Evolutionary conservation across 2,329 filamentous ascomycete genomes (phyloP).

Genomic region (Scedosporium apiospermum): DNA sequence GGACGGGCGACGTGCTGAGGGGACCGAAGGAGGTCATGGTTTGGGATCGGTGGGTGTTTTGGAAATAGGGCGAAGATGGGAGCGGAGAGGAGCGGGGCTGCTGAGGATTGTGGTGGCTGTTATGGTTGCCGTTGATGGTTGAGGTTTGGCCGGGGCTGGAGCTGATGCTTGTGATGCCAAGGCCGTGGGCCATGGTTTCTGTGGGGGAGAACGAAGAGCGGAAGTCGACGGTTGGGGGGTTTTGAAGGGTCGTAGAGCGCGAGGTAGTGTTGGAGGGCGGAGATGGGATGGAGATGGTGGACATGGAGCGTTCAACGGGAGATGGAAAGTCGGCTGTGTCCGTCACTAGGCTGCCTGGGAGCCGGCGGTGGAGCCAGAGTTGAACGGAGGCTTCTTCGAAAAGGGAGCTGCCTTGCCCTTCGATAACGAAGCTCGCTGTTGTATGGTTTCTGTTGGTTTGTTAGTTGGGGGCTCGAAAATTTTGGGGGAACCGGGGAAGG

Average conservation of each 20-base stretch:
- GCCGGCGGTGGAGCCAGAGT: conserved; percentile 21
- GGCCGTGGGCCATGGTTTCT: neutral
- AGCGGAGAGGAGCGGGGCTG: neutral
- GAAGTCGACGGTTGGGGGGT: neutral
- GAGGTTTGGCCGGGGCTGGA: conserved; percentile 2
- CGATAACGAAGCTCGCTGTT: conserved; percentile 19
- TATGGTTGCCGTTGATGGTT: neutral
- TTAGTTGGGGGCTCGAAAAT: neutral
- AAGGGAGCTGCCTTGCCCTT: conserved; percentile 12
- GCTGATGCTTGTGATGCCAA: neutral
- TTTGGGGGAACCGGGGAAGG: neutral
- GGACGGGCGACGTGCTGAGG: neutral
- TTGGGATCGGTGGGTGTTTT: neutral
- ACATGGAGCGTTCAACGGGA: neutral
- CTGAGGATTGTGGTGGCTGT: neutral
- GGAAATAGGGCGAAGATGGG: neutral
- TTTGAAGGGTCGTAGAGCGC: neutral
- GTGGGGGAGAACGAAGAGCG: neutral
- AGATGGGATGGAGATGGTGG: neutral
- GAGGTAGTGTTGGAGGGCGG: neutral
- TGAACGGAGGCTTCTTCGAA: conserved; percentile 20
- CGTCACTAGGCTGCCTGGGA: conserved; percentile 18
- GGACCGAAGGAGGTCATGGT: neutral
- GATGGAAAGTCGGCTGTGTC: conserved; percentile 14
- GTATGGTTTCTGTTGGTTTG: conserved; percentile 10